Conservation (phyloP, 1,139 yeast species). For the Pneumocystis sp. region DNA sequence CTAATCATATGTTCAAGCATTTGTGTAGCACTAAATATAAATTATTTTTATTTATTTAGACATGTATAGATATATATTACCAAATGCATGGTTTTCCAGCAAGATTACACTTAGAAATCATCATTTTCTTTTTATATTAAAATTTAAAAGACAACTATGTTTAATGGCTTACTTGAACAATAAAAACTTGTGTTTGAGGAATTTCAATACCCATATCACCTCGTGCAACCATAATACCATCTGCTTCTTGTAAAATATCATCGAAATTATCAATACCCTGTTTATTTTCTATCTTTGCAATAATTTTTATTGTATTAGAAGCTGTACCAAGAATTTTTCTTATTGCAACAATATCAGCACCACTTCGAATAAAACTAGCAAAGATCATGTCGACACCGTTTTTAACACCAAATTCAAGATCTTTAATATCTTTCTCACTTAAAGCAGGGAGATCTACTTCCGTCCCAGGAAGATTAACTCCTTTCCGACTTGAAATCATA, state of each 20-base stretch:
- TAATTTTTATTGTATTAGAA: slow-evolving; percentile 89
- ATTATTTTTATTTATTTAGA: background rate
- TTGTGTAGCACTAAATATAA: slow-evolving; percentile 57
- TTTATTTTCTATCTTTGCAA: slow-evolving; percentile 95
- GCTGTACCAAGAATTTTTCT: slow-evolving; percentile 93
- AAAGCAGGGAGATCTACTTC: slow-evolving; percentile 97
- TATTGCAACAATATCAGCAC: slow-evolving; percentile 74
- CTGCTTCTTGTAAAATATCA: slow-evolving; percentile 83
- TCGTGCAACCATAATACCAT: slow-evolving; percentile 99
- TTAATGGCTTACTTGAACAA: slow-evolving; percentile 42
- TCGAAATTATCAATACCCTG: slow-evolving; percentile 99
- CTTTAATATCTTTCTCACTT: slow-evolving; percentile 88
- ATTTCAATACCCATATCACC: slow-evolving; percentile 99
- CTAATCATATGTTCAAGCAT: slow-evolving; percentile 99
- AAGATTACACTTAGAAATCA: slow-evolving; percentile 96
- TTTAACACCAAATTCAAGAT: slow-evolving; percentile 86
- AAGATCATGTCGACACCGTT: slow-evolving; percentile 95
- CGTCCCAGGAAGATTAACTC: slow-evolving; percentile 97
- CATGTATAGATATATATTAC: background rate
- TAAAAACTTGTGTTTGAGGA: slow-evolving; percentile 97
- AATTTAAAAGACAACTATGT: background rate
- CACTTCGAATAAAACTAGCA: slow-evolving; percentile 96
- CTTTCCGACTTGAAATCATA: slow-evolving; percentile 91
- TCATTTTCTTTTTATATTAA: slow-evolving; percentile 43
- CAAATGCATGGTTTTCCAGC: slow-evolving; percentile 99